phyloP scores from a whole-genome alignment of 129 eudicot genomes.

The Ambrosia trifida region DNA sequence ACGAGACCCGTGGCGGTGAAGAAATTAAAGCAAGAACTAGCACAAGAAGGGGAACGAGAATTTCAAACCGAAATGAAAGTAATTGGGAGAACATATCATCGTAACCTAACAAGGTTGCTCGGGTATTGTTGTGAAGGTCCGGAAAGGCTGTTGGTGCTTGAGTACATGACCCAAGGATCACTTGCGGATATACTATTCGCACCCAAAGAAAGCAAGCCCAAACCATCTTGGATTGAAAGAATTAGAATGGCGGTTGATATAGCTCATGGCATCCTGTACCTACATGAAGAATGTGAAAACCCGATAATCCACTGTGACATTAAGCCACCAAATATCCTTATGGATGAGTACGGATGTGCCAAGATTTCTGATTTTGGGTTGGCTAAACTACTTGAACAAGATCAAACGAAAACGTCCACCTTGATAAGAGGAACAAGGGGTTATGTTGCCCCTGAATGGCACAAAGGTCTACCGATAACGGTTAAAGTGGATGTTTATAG shows the following conservation, averaged over 20 bases:
- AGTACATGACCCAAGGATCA: constrained; percentile 44
- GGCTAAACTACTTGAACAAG: constrained; percentile 30
- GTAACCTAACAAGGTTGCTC: constrained; percentile 37
- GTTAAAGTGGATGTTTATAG: constrained; percentile 38
- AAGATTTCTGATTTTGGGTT: constrained; percentile 33
- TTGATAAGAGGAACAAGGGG: constrained; percentile 29
- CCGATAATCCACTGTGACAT: constrained; percentile 48
- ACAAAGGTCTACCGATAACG: constrained; percentile 7
- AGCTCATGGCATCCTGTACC: constrained; percentile 32
- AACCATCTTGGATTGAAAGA: constrained; percentile 32
- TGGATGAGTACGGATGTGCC: constrained; percentile 36
- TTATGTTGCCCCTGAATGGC: constrained; percentile 36
- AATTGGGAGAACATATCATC: constrained; percentile 51
- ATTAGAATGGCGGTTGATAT: constrained; percentile 33
- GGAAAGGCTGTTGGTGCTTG: constrained; percentile 42
- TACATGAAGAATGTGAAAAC: constrained; percentile 43
- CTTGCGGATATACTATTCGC: constrained; percentile 38
- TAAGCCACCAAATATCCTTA: constrained; percentile 41
- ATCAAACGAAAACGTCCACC: constrained; percentile 26
- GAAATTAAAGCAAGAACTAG: constrained; percentile 15
- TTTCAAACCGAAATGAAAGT: constrained; percentile 47
- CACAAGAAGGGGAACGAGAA: constrained; percentile 46
- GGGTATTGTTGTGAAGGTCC: constrained; percentile 48
- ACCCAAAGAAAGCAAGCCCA: constrained; percentile 16
- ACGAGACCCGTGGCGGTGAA: constrained; percentile 44